Percentiles rank a stretch among this genome's conserved stretches.
Evolutionary conservation across 73 alveolate genomes (phyloP).

Genomic region (Paramecium sonneborni): DNA sequence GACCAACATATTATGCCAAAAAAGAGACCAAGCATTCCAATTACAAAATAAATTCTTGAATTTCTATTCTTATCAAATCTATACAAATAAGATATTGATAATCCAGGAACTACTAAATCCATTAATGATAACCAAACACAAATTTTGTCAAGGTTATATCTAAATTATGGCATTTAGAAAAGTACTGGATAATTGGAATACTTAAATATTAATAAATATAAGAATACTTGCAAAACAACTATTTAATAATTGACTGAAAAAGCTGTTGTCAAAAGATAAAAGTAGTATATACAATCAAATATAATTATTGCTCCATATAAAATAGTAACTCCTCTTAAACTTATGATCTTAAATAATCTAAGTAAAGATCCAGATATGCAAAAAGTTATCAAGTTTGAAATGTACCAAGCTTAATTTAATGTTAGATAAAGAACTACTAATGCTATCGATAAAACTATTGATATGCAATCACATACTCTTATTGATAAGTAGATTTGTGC

Average conservation of each 20-base stretch:
- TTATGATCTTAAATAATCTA: not conserved
- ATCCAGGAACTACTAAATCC: slow-evolving; percentile 22
- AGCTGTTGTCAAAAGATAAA: not conserved
- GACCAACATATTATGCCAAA: not conserved
- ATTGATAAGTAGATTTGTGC: not conserved
- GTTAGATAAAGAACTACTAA: not conserved
- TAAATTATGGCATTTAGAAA: not conserved
- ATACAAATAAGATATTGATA: not conserved
- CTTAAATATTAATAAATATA: not conserved
- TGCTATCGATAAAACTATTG: not conserved
- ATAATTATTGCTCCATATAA: not conserved
- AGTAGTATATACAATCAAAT: not conserved
- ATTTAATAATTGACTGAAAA: not conserved
- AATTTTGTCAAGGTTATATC: not conserved
- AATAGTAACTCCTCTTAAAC: not conserved
- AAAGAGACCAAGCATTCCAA: slow-evolving; percentile 13
- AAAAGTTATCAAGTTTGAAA: not conserved
- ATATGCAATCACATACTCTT: not conserved
- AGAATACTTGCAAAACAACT: not conserved
- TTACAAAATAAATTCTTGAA: not conserved
- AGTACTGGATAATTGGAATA: slow-evolving; percentile 1
- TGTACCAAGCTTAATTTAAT: not conserved
- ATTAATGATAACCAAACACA: slow-evolving; percentile 36
- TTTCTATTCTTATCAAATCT: slow-evolving; percentile 28
- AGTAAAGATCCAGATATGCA: not conserved